A percentile compares a stretch with the other conserved stretches of the same genome.
Conservation (phyloP, 352 stramenopile species). For the Aphanomyces invadans region DNA sequence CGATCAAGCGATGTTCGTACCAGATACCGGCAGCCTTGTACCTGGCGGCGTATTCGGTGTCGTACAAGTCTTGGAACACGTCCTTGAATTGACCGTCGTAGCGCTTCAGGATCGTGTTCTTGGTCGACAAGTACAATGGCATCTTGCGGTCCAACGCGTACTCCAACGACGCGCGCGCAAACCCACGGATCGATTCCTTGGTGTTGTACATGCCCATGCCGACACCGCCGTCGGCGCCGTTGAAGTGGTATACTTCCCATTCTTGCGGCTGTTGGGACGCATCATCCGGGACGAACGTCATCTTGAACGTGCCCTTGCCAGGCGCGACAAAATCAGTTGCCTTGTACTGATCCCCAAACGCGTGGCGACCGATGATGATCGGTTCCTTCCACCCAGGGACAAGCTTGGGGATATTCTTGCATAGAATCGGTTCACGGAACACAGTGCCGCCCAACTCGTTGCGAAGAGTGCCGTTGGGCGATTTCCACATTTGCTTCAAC, state of each 20-base stretch:
- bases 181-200: conserved; percentile 68
- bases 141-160: conserved; percentile 56
- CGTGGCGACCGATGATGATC: conserved; percentile 69
- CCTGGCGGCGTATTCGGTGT: conserved; percentile 64
- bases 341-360: conserved; percentile 77
- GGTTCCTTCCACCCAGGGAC: conserved; percentile 72
- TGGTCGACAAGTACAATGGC: conserved; percentile 65
- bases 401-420: conserved; percentile 67
- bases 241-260: conserved; percentile 53
- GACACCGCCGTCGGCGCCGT: conserved; percentile 36
- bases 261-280: conserved; percentile 41
- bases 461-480: conserved; percentile 71
- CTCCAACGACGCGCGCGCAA: conserved; percentile 60
- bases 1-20: conserved; percentile 74
- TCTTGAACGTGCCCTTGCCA: conserved; percentile 63
- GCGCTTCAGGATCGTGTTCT: conserved; percentile 81
- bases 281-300: conserved; percentile 55
- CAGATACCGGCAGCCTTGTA: conserved; percentile 63
- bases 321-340: conserved; percentile 61
- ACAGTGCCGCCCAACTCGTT: conserved; percentile 78
- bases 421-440: conserved; percentile 77
- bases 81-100: conserved; percentile 74
- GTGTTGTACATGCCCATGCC: conserved; percentile 82
- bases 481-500: conserved; percentile 62
- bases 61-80: conserved; percentile 78